Evolutionary conservation across 805 yeast species (phyloP).

Genomic region (Lipomyces starkeyi): DNA sequence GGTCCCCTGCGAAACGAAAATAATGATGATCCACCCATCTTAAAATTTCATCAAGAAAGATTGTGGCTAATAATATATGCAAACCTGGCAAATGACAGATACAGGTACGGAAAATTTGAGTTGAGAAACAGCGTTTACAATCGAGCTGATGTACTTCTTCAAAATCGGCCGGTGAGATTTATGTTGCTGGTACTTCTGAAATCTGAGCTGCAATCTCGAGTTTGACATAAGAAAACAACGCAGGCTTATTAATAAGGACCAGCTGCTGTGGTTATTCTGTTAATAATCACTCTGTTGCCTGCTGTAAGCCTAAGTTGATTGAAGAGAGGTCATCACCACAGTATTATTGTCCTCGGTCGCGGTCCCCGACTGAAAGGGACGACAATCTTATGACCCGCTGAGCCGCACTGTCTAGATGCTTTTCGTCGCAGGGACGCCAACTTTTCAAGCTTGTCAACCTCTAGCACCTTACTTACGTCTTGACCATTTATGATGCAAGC

Average conservation of each 20-base stretch:
- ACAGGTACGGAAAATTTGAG: neutral
- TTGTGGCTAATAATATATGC: neutral
- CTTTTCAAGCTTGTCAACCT: too few species aligned
- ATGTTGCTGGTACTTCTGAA: neutral
- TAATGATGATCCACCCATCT: slow-evolving; percentile 1
- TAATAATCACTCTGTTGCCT: too few species aligned
- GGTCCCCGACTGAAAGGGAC: too few species aligned
- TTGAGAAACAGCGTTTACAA: neutral
- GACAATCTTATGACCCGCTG: too few species aligned
- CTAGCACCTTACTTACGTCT: neutral
- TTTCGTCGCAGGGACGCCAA: too few species aligned
- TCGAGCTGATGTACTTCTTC: neutral
- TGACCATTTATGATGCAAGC: slow-evolving; percentile 9
- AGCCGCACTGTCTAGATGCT: too few species aligned
- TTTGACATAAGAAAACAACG: neutral
- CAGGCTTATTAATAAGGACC: neutral
- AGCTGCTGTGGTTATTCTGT: neutral
- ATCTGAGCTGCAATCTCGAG: neutral
- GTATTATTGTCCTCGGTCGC: too few species aligned
- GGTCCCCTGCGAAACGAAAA: neutral
- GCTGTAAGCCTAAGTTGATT: too few species aligned
- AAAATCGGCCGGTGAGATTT: neutral
- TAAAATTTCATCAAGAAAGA: neutral
- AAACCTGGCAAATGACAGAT: neutral
- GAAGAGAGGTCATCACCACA: too few species aligned